Base-by-base conservation (phyloP, 2,329 filamentous ascomycete genomes). In the Beauveria bassiana region DNA sequence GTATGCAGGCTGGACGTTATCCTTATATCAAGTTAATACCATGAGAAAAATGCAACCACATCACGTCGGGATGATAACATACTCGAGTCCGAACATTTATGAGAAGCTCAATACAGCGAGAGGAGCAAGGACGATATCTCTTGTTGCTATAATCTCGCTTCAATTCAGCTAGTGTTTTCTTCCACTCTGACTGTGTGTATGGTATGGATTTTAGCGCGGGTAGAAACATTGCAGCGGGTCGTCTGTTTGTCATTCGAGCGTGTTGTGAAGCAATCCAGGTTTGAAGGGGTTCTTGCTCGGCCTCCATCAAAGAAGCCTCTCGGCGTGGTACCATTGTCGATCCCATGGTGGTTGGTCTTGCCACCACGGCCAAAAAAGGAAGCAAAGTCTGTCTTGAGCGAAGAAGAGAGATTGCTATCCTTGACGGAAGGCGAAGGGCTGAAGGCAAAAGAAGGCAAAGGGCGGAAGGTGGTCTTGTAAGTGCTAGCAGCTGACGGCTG, bases 61-160 rank as follows among this genome's bases (percentile, higher is more conserved):
- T 53, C 24, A 22, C 10, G 40, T 22, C 24, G 52, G 6, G 22
- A 42, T 20, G 14, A 56, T 22, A 20, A 72, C 77, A 70, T 72
- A 80, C 79, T 56, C 68, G 68, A 54, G 80, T 74, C 65, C 76
- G 78, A 54, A 80, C 70, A 61, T 75, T 77, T 47, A 79, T 76
- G 40, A 86, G 69, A 43, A 85, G 78, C 67, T 84, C 80, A 53
- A 73, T 75, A 69, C 83, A 86, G 50, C 78, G 74, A 31, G 77
- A 72, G 45, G 79, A 79, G 70, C 83, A 86, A 8, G 78, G 77
- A 10, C 81, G 78, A 66, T 82, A 84, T 61, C 78, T 76, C 61
- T 75, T 76, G 66, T 75, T 76, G 22, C 79, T 65, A 64, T 83
- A 83, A 62, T 81, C 79, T 54, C 74, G 72, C 75, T 85, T 86